Conservation (phyloP, 1,284 basidiomycete species). For the Apiotrichum sp. region DNA sequence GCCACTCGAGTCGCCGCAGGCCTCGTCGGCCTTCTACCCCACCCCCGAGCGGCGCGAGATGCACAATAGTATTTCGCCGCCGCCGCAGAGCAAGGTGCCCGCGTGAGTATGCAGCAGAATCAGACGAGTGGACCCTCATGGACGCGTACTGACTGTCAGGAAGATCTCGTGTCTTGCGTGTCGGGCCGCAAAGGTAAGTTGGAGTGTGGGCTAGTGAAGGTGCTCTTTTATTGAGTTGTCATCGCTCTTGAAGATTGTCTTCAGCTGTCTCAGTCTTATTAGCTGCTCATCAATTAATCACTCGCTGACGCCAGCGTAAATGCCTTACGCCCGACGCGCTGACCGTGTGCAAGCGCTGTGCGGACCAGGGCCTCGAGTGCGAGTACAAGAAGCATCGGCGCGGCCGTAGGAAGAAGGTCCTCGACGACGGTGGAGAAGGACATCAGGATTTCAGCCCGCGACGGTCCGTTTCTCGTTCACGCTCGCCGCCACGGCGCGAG, state of each 20-base stretch:
- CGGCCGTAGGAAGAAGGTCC: conserved; percentile 19
- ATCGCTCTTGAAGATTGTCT: no score
- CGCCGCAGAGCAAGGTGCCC: conserved; percentile 1
- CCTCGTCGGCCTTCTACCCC: neutral
- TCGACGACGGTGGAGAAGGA: neutral
- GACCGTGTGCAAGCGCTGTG: conserved; percentile 23
- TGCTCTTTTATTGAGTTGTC: neutral
- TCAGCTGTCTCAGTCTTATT: neutral
- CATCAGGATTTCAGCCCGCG: neutral
- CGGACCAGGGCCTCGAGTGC: conserved; percentile 22
- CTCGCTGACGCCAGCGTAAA: conserved; percentile 18
- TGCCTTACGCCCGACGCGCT: conserved; percentile 22
- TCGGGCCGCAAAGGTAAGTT: conserved; percentile 24
- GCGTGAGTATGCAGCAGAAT: conserved; percentile 3
- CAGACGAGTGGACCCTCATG: no score
- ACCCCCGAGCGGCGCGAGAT: neutral
- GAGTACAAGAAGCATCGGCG: conserved; percentile 27
- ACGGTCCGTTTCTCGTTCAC: conserved; percentile 1
- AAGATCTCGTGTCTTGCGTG: conserved; percentile 27
- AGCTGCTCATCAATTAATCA: neutral
- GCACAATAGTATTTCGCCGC: neutral
- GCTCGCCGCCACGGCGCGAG: conserved; percentile 1
- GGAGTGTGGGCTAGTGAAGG: neutral
- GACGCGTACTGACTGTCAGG: neutral
- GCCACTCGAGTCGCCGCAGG: neutral